Evolutionary conservation across 176 grass and related monocot species (phyloP).

Genomic region (Carex cristatella): DNA sequence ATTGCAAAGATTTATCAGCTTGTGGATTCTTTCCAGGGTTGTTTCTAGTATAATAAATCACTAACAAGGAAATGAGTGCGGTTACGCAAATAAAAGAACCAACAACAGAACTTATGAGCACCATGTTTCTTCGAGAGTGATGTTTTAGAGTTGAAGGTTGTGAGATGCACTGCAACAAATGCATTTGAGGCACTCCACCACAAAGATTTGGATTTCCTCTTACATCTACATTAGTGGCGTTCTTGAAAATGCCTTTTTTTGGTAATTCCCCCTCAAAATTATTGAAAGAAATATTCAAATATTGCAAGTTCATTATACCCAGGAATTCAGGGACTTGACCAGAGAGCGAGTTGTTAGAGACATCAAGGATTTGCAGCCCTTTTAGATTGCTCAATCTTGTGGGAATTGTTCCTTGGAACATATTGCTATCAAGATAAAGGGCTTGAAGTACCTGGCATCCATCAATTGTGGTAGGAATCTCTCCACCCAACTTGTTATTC

Average conservation of each 20-base stretch:
- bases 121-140: neutral
- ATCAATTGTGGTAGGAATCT: slow-evolving; percentile 21
- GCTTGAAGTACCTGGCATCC: neutral
- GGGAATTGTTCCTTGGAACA: slow-evolving; percentile 30
- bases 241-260: slow-evolving; percentile 14
- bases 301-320: no score
- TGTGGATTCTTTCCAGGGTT: neutral
- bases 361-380: slow-evolving; percentile 4
- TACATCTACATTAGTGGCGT: neutral
- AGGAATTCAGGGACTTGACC: neutral
- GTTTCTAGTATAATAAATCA: neutral
- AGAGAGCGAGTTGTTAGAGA: neutral
- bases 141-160: neutral
- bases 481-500: slow-evolving; percentile 16
- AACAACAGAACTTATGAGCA: neutral
- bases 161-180: neutral
- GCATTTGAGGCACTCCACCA: slow-evolving; percentile 21
- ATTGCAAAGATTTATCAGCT: neutral
- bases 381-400: slow-evolving; percentile 6
- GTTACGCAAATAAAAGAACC: neutral
- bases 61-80: neutral
- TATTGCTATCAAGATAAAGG: slow-evolving; percentile 20
- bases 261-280: neutral
- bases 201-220: slow-evolving; percentile 26
- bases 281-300: no score